Evolutionary conservation across 129 eudicot genomes (phyloP).

Genomic region (Silybum marianum): DNA sequence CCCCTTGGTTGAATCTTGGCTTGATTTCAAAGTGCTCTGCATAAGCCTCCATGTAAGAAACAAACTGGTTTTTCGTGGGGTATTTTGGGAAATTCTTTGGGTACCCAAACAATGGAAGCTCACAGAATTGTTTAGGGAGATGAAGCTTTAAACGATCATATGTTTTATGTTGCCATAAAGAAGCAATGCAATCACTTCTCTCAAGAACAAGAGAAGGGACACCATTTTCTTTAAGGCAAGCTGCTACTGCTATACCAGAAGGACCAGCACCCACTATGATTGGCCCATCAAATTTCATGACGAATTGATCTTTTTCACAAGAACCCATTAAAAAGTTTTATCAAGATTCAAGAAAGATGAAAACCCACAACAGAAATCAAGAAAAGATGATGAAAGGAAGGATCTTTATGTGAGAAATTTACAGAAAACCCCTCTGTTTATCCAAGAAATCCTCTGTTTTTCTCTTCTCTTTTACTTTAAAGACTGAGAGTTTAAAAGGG

Average conservation of each 20-base stretch:
- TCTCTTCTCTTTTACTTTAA: constrained; percentile 2
- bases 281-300: constrained; percentile 54
- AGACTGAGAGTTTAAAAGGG: constrained; percentile 38
- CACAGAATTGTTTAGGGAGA: constrained; percentile 74
- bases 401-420: constrained; percentile 6
- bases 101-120: constrained; percentile 75
- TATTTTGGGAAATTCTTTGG: constrained; percentile 80
- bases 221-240: constrained; percentile 60
- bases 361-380: constrained; percentile 23
- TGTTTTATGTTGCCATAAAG: constrained; percentile 90
- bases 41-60: constrained; percentile 78
- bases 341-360: constrained; percentile 20
- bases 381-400: neutral
- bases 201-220: constrained; percentile 76
- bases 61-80: constrained; percentile 71
- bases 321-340: constrained; percentile 46
- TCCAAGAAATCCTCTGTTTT: constrained; percentile 33
- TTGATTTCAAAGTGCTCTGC: constrained; percentile 61
- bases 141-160: constrained; percentile 90
- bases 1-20: constrained; percentile 65
- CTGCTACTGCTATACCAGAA: constrained; percentile 86
- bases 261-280: constrained; percentile 94
- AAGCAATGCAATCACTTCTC: constrained; percentile 82
- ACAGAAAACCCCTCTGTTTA: constrained; percentile 9
- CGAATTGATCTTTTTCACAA: constrained; percentile 40